Evolutionary conservation across 2,329 filamentous ascomycete species (phyloP).

Genomic region (Neonectria neomacrospora): DNA sequence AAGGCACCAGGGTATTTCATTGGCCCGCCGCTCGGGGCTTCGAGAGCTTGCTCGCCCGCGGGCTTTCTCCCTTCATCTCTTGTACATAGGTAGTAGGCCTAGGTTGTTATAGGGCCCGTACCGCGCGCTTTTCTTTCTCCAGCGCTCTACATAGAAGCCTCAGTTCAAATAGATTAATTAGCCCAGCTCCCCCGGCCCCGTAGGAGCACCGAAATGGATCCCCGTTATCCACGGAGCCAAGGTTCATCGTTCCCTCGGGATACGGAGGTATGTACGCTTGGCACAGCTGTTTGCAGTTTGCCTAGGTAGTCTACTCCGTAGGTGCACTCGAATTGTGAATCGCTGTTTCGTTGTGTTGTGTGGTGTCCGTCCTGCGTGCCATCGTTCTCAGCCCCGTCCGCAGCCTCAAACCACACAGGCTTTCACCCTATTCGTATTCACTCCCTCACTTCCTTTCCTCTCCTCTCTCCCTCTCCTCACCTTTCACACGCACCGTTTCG

Average conservation of each 20-base stretch:
- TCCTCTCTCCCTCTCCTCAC: slow-evolving; percentile 23
- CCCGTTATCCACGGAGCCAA: slow-evolving; percentile 16
- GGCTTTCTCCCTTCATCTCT: slow-evolving; percentile 21
- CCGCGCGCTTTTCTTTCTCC: not conserved
- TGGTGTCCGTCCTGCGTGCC: slow-evolving; percentile 18
- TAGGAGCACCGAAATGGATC: slow-evolving; percentile 15
- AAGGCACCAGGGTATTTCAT: slow-evolving; percentile 14
- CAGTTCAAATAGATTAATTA: not conserved
- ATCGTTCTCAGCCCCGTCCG: slow-evolving; percentile 10
- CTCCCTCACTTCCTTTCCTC: slow-evolving; percentile 13
- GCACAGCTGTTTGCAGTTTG: no score
- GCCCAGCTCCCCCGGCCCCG: slow-evolving; percentile 11
- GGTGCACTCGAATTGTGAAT: slow-evolving; percentile 1
- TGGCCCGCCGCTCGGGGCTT: slow-evolving; percentile 14
- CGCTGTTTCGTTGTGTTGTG: slow-evolving; percentile 14
- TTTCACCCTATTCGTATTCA: slow-evolving; percentile 10
- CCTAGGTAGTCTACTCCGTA: no score
- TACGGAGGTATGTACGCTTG: not conserved
- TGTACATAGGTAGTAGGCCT: no score
- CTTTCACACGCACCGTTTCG: slow-evolving; percentile 31
- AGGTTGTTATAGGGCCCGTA: no score
- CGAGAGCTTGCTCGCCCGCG: slow-evolving; percentile 27
- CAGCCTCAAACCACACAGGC: slow-evolving; percentile 16
- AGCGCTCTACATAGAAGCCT: slow-evolving; percentile 7
- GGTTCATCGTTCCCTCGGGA: not conserved